Percentiles rank a stretch among this genome's conserved stretches.
phyloP scores from a whole-genome alignment of 1,284 basidiomycete genomes.

The Boletus smithii region DNA sequence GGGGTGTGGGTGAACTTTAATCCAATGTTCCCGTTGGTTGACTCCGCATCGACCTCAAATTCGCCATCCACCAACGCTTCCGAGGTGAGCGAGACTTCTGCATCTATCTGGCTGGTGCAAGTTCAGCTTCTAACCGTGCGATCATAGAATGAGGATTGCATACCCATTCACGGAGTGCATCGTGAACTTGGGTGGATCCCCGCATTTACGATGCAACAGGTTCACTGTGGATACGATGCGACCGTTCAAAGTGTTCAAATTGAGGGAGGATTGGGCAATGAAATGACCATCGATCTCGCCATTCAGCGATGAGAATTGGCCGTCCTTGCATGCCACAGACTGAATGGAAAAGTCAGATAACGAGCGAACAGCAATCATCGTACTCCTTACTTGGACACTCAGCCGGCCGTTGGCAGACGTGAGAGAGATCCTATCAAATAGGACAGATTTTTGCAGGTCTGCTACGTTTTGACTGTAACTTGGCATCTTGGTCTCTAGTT shows the following conservation, averaged over 20 bases:
- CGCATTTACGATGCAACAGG: constrained; percentile 32
- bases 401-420: constrained; percentile 30
- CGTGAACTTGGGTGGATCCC: constrained; percentile 21
- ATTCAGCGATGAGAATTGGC: constrained; percentile 34
- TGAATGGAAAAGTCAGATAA: constrained; percentile 17
- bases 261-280: constrained; percentile 35
- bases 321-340: constrained; percentile 36
- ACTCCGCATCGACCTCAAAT: constrained; percentile 35
- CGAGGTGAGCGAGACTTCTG: constrained; percentile 31
- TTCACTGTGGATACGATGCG: constrained; percentile 37
- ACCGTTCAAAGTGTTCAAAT: constrained; percentile 38
- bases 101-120: constrained; percentile 30
- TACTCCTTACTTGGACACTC: constrained; percentile 28
- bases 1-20: constrained; percentile 38
- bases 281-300: constrained; percentile 43
- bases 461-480: constrained; percentile 35
- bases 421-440: constrained; percentile 35
- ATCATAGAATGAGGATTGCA: constrained; percentile 6
- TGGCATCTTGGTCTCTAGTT: constrained; percentile 35
- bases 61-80: constrained; percentile 28
- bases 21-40: constrained; percentile 31
- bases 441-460: constrained; percentile 31
- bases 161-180: constrained; percentile 42
- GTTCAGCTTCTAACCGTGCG: constrained; percentile 6
- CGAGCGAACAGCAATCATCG: too few relatives aligned